phyloP scores from a whole-genome alignment of 306 rosid genomes.

The Citrullus amarus region DNA sequence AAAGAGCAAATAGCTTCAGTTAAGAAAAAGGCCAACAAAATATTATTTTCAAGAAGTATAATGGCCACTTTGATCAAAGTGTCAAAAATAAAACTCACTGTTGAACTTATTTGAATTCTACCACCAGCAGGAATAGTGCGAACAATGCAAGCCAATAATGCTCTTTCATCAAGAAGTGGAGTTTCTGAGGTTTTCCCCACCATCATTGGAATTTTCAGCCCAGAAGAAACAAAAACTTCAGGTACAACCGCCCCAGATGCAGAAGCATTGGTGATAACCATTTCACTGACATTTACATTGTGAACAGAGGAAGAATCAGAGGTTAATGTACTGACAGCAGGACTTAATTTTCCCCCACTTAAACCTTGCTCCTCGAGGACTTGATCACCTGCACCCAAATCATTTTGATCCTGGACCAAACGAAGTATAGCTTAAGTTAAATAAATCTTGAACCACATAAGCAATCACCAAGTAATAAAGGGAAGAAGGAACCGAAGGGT shows the following conservation, averaged over 20 bases:
- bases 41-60: too few species aligned
- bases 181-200: slow-evolving; percentile 36
- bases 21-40: neutral
- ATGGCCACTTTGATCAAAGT: neutral
- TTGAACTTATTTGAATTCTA: slow-evolving; percentile 70
- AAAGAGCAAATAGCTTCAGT: neutral
- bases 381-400: slow-evolving; percentile 24
- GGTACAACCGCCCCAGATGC: slow-evolving; percentile 35
- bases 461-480: neutral
- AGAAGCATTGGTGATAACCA: slow-evolving; percentile 23
- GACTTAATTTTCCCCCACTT: slow-evolving; percentile 34
- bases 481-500: slow-evolving; percentile 22
- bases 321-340: slow-evolving; percentile 29
- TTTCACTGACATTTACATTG: slow-evolving; percentile 36
- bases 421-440: slow-evolving; percentile 8
- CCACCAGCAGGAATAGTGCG: slow-evolving; percentile 98
- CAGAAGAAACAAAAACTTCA: slow-evolving; percentile 46
- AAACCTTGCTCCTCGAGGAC: slow-evolving; percentile 36
- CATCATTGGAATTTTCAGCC: slow-evolving; percentile 20
- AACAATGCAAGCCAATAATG: slow-evolving; percentile 71
- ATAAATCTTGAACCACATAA: neutral
- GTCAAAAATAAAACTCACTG: slow-evolving; percentile 28
- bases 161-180: slow-evolving; percentile 72
- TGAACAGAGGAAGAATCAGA: slow-evolving; percentile 28
- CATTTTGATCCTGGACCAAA: slow-evolving; percentile 40